Percentiles rank a stretch among this genome's conserved stretches.
phyloP scores from a whole-genome alignment of 2,329 filamentous ascomycete genomes.

The Fonsecaea erecta region DNA sequence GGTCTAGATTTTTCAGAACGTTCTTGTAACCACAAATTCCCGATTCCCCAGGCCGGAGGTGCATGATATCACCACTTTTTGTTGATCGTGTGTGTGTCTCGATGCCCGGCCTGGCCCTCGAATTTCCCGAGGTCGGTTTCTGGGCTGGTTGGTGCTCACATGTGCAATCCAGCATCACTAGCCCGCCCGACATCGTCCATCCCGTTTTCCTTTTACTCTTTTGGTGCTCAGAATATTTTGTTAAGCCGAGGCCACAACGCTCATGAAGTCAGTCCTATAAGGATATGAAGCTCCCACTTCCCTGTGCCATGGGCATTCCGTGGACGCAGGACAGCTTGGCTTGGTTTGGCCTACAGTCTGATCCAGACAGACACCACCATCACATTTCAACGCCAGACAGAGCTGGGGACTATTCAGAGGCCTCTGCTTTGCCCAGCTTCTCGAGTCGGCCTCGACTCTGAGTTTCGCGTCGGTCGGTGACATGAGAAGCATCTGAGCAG shows the following conservation, averaged over 20 bases:
- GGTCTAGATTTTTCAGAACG: not conserved
- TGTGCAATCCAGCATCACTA: not conserved
- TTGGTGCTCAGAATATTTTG: not conserved
- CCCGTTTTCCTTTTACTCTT: not conserved
- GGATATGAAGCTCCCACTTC: not conserved
- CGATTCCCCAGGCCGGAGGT: not conserved
- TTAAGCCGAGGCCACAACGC: not conserved
- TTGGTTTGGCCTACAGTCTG: not conserved
- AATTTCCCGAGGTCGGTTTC: not conserved
- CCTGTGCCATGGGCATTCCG: not conserved
- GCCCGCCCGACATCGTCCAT: not conserved
- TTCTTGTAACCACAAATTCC: not conserved
- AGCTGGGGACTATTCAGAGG: not conserved
- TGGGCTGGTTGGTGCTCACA: not conserved
- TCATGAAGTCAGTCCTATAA: not conserved
- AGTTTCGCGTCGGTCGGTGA: not conserved
- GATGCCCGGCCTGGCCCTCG: not conserved
- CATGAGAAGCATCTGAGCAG: not conserved
- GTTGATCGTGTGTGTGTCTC: not conserved
- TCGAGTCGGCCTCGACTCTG: not conserved
- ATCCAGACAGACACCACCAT: not conserved
- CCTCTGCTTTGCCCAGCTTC: not conserved
- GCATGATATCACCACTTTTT: not conserved
- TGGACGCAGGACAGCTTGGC: too few relatives aligned
- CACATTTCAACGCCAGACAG: not conserved